Evolutionary conservation across 2,329 filamentous ascomycete species (phyloP).

Genomic region (Lachnellula subtilissima): DNA sequence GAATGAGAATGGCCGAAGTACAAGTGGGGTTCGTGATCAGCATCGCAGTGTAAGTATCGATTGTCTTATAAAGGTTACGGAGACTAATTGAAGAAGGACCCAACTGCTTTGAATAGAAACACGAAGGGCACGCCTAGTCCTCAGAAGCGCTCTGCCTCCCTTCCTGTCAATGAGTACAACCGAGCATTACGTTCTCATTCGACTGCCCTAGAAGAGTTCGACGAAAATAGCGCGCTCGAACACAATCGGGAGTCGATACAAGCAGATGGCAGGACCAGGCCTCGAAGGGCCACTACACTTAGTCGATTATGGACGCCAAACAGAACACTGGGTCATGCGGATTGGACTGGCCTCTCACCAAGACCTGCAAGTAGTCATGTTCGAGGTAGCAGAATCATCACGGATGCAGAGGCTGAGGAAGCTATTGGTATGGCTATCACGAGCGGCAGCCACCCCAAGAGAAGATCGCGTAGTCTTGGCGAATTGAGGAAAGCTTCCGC

Average conservation of each 20-base stretch:
- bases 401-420: slow-evolving; percentile 17
- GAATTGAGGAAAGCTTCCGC: slow-evolving; percentile 43
- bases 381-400: slow-evolving; percentile 38
- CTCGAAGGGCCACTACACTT: slow-evolving; percentile 39
- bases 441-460: slow-evolving; percentile 46
- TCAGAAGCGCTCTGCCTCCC: slow-evolving; percentile 50
- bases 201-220: slow-evolving; percentile 49
- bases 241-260: slow-evolving; percentile 46
- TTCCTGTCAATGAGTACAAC: slow-evolving; percentile 57
- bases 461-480: slow-evolving; percentile 56
- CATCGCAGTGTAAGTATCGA: slow-evolving; percentile 47
- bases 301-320: slow-evolving; percentile 38
- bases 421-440: slow-evolving; percentile 58
- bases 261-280: slow-evolving; percentile 31
- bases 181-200: slow-evolving; percentile 58
- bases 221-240: slow-evolving; percentile 43
- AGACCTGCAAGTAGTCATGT: slow-evolving; percentile 57
- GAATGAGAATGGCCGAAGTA: slow-evolving; percentile 6
- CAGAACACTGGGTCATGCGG: slow-evolving; percentile 37
- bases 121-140: slow-evolving; percentile 35
- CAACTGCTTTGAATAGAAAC: slow-evolving; percentile 33
- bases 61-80: not conserved
- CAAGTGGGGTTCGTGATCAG: slow-evolving; percentile 26
- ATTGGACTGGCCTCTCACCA: slow-evolving; percentile 52
- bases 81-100: slow-evolving; percentile 33